Percentiles rank a stretch among this genome's conserved stretches.
These are phyloP conservation scores for Colletotrichum truncatum DNA, from an alignment of 2,329 filamentous ascomycete species.

Conservation along the genomic window DNA sequence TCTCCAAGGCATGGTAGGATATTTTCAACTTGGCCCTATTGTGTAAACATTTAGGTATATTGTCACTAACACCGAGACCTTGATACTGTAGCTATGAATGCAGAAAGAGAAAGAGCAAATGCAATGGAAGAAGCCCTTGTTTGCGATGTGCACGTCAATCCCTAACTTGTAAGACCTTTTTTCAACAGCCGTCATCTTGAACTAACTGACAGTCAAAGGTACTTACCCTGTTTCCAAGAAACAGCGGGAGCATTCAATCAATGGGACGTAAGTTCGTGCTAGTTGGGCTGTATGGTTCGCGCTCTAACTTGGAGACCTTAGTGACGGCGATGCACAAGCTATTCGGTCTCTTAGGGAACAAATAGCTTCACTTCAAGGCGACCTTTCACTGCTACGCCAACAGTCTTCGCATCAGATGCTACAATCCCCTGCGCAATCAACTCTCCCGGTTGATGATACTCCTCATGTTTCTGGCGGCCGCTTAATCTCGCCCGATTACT, in stretches of 20 bases:
- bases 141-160: constrained; percentile 23
- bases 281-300: background rate
- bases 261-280: background rate
- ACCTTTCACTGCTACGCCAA: background rate
- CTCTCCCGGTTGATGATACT: background rate
- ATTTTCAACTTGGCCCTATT: background rate
- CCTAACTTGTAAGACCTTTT: constrained; percentile 7
- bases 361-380: constrained; percentile 7
- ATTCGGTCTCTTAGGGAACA: constrained; percentile 15
- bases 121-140: constrained; percentile 24
- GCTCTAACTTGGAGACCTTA: background rate
- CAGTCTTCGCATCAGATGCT: background rate
- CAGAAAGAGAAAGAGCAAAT: constrained; percentile 27
- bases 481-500: background rate
- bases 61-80: background rate
- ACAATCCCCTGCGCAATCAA: background rate
- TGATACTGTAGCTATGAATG: constrained; percentile 11
- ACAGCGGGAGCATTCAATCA: background rate
- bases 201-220: background rate
- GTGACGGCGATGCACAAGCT: background rate
- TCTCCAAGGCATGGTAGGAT: constrained; percentile 25
- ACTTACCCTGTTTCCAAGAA: constrained; percentile 17
- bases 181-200: background rate
- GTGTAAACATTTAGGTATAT: background rate
- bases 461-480: background rate